A percentile compares a stretch with the other conserved stretches of the same genome.
phyloP scores from a whole-genome alignment of 768 basidiomycete species.

The Suillus occidentalis region DNA sequence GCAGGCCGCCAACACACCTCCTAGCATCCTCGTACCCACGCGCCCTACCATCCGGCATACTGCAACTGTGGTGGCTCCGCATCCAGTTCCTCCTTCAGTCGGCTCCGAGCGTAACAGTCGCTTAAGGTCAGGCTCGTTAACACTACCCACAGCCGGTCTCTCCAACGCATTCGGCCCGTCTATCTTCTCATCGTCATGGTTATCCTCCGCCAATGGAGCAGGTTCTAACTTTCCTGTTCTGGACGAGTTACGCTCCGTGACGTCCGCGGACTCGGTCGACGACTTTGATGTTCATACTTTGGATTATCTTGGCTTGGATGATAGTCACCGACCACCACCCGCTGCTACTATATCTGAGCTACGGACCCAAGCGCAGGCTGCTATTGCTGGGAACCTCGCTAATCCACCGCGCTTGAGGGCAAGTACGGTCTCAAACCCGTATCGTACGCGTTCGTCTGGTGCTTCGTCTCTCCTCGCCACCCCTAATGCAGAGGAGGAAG shows the following conservation, averaged over 20 bases:
- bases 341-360: slow-evolving; percentile 89
- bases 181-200: slow-evolving; percentile 90
- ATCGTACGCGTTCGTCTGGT: slow-evolving; percentile 63
- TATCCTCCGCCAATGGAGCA: slow-evolving; percentile 59
- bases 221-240: slow-evolving; percentile 62
- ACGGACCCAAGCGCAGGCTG: slow-evolving; percentile 86
- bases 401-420: slow-evolving; percentile 82
- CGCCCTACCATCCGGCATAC: slow-evolving; percentile 74
- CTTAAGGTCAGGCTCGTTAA: slow-evolving; percentile 89
- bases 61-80: slow-evolving; percentile 55
- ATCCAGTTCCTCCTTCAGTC: slow-evolving; percentile 34
- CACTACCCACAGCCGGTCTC: slow-evolving; percentile 73
- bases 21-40: slow-evolving; percentile 45
- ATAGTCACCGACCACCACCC: slow-evolving; percentile 68
- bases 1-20: slow-evolving; percentile 37
- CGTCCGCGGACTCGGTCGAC: slow-evolving; percentile 78
- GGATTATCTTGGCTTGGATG: slow-evolving; percentile 95
- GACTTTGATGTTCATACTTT: slow-evolving; percentile 93
- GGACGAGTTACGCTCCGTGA: slow-evolving; percentile 80
- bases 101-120: slow-evolving; percentile 72
- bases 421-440: slow-evolving; percentile 93
- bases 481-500: slow-evolving; percentile 66
- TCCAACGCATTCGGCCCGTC: slow-evolving; percentile 85
- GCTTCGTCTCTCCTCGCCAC: slow-evolving; percentile 63
- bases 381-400: slow-evolving; percentile 80